Conservation (phyloP, 768 basidiomycete genomes). For the Boletellus emodensis region DNA sequence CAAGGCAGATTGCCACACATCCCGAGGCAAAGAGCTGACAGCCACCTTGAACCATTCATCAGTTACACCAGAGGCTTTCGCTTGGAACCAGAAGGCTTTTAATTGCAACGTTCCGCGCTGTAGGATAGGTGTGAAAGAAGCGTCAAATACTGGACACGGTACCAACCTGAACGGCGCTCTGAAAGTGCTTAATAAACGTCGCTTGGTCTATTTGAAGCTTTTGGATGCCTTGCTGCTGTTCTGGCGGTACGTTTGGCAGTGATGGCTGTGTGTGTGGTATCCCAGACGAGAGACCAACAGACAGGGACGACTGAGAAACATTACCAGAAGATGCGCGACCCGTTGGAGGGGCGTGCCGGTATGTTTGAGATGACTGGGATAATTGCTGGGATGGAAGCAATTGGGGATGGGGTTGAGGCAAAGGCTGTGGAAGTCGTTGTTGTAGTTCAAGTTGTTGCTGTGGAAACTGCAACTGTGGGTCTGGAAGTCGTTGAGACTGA, state of each 20-base stretch:
- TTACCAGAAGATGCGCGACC: background rate
- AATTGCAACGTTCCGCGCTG: conserved; percentile 17
- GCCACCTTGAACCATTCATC: conserved; percentile 20
- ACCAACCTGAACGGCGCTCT: conserved; percentile 19
- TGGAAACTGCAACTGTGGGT: background rate
- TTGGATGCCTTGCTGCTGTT: conserved; percentile 1
- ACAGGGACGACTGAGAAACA: background rate
- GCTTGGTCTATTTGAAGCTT: conserved; percentile 5
- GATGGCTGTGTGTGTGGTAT: background rate
- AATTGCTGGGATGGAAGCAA: background rate
- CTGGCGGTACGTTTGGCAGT: conserved; percentile 4
- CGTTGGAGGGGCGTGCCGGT: background rate
- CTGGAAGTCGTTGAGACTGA: background rate
- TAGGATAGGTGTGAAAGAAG: conserved; percentile 1
- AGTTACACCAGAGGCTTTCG: conserved; percentile 15
- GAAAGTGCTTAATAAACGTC: conserved; percentile 22
- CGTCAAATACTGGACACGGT: background rate
- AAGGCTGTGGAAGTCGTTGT: background rate
- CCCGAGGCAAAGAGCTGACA: conserved; percentile 15
- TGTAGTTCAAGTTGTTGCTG: background rate
- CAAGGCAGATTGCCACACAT: conserved; percentile 8
- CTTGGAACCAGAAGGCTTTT: conserved; percentile 11
- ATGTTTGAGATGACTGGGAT: conserved; percentile 1
- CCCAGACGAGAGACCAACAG: background rate
- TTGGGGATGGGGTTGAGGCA: background rate